Base-by-base conservation (phyloP, 495 filamentous ascomycete species). In the Podospora didyma region DNA sequence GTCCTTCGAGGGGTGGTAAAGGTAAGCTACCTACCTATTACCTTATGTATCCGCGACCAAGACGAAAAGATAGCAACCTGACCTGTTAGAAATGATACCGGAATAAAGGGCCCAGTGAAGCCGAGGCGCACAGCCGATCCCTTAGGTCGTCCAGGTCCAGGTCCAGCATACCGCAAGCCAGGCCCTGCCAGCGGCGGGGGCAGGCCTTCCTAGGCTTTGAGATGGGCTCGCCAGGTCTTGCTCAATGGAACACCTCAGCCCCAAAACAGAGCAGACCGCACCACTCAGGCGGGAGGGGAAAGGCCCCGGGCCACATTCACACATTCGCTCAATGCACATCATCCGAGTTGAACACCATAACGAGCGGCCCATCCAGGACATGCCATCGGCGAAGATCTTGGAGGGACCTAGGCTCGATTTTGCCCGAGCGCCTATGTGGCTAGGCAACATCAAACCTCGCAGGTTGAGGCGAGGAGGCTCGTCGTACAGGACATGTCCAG, bases 21-120 rank as follows among this genome's bases (percentile, higher is more conserved):
- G n/a, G 39, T 7, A 14, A 5, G 39, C 9, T 42, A 17, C 4
- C 5, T 5, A 14, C 12, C 39, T 42, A 14, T 16, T 12, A 42
- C 4, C 5, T 42, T 12, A 19, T 20, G 19, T 19, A 19, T 47
- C 7, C 17, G 11, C 12, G 12, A 47, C 16, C 7, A n/a, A 19
- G 6, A 4, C 6, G 39, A 31, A 14, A 23, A 57, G 54, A 57
- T 60, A 55, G 51, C 39, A 46, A 60, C n/a, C n/a, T n/a, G n/a
- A n/a, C n/a, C n/a, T n/a, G 45, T 19, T 49, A 28, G 28, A 42
- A 46, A 46, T 47, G 58, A 56, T 56, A 60, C 49, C 58, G 48
- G 58, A 60, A 56, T 34, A 60, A 51, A 47, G 53, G 23, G 44
- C 48, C 53, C 34, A 37, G 53, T 39, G 42, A 37, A 55, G 41